Percentiles rank a stretch among this genome's conserved stretches.
phyloP scores from a whole-genome alignment of 2,329 filamentous ascomycete genomes.

The Aspergillus hiratsukae region DNA sequence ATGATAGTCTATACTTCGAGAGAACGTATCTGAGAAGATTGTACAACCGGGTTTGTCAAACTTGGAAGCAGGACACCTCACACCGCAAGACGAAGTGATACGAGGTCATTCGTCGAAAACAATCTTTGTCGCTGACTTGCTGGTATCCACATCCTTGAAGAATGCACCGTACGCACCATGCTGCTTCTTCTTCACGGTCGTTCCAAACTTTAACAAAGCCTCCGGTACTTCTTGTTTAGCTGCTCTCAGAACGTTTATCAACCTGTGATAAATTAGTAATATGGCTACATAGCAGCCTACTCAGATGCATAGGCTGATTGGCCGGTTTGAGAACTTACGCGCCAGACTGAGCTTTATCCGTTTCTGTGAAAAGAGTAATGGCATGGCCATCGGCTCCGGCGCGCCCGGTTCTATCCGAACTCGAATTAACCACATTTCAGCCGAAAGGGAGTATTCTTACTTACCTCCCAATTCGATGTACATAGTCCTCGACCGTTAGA shows the following conservation, averaged over 20 bases:
- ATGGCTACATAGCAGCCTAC: neutral
- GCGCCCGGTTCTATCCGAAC: constrained; percentile 66
- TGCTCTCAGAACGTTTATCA: constrained; percentile 93
- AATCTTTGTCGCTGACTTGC: constrained; percentile 84
- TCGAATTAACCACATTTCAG: neutral
- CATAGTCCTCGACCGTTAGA: constrained; percentile 92
- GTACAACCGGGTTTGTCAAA: constrained; percentile 17
- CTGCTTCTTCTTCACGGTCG: constrained; percentile 97
- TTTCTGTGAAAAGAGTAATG: constrained; percentile 90
- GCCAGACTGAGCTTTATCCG: constrained; percentile 88
- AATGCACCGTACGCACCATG: constrained; percentile 95
- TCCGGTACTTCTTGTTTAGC: constrained; percentile 89
- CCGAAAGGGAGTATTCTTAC: neutral
- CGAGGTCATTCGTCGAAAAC: constrained; percentile 63
- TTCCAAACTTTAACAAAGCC: constrained; percentile 88
- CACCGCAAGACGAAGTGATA: constrained; percentile 18
- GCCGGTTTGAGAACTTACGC: constrained; percentile 55
- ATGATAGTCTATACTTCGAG: constrained; percentile 34
- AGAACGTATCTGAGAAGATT: constrained; percentile 27
- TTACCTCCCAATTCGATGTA: constrained; percentile 79
- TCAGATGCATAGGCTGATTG: neutral
- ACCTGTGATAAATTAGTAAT: constrained; percentile 43
- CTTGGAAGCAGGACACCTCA: constrained; percentile 13
- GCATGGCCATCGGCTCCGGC: constrained; percentile 85
- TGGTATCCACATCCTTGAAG: constrained; percentile 83